Conservation (phyloP, 495 filamentous ascomycete genomes). For the Penicillium arizonense region DNA sequence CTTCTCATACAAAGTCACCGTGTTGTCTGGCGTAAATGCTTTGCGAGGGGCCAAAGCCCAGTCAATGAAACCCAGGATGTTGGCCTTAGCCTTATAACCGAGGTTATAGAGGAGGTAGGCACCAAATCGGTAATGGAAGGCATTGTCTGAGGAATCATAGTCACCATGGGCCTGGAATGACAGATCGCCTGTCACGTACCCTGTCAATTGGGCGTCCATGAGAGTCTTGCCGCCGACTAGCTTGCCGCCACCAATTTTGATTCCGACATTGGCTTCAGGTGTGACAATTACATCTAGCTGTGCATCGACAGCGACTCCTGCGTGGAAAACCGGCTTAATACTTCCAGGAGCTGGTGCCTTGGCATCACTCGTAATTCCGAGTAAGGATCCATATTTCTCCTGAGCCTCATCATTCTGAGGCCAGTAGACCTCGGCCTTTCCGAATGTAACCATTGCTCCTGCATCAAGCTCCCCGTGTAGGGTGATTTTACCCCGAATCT, state of each 20-base stretch:
- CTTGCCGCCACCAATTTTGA: constrained; percentile 21
- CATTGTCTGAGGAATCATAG: background rate
- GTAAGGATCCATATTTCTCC: too few relatives aligned
- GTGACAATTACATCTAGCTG: constrained; percentile 19
- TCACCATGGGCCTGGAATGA: constrained; percentile 24
- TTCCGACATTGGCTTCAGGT: constrained; percentile 23
- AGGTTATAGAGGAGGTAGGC: constrained; percentile 23
- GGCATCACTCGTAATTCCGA: too few relatives aligned
- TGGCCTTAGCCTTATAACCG: too few relatives aligned
- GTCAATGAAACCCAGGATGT: too few relatives aligned
- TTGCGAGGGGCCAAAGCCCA: too few relatives aligned
- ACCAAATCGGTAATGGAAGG: constrained; percentile 20
- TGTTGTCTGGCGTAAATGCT: too few relatives aligned
- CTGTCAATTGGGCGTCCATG: constrained; percentile 22
- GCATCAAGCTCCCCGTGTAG: too few relatives aligned
- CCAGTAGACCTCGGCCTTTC: constrained; percentile 28
- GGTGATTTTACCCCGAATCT: too few relatives aligned
- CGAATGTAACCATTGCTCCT: constrained; percentile 21
- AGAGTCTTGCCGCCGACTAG: constrained; percentile 18
- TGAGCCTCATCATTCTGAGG: constrained; percentile 27
- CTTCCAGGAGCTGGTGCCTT: constrained; percentile 4
- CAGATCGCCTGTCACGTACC: constrained; percentile 19
- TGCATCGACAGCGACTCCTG: constrained; percentile 15
- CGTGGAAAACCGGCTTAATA: constrained; percentile 22
- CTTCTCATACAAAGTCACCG: too few relatives aligned